phyloP scores from a whole-genome alignment of 164 flowering plant genomes.

The Chimonanthus praecox region DNA sequence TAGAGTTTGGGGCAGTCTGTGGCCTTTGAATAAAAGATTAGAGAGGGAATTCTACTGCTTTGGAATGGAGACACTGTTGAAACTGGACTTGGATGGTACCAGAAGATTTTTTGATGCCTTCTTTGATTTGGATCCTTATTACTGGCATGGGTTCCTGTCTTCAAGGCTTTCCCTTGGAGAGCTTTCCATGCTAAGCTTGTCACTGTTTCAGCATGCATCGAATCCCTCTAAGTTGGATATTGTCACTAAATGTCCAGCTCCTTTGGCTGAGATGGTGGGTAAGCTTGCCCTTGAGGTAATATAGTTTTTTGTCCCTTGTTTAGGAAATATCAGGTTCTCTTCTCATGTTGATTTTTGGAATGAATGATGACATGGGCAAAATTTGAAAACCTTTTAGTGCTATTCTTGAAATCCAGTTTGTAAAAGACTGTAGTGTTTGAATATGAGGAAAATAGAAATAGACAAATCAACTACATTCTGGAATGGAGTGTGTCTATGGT shows the following conservation, averaged over 20 bases:
- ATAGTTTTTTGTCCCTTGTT: constrained; percentile 1
- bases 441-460: no score
- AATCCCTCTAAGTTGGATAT: constrained; percentile 48
- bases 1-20: constrained; percentile 57
- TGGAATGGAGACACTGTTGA: constrained; percentile 77
- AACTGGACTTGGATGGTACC: constrained; percentile 61
- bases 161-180: constrained; percentile 40
- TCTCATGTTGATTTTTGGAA: no score
- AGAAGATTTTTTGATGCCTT: constrained; percentile 75
- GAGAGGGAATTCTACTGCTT: constrained; percentile 56
- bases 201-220: constrained; percentile 54
- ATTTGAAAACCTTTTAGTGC: no score
- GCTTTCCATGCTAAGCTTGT: constrained; percentile 44
- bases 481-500: no score
- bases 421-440: no score
- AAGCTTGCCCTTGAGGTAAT: constrained; percentile 47
- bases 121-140: constrained; percentile 55
- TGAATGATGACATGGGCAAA: no score
- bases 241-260: constrained; percentile 60
- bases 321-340: no score
- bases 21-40: constrained; percentile 47
- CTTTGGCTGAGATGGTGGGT: constrained; percentile 53
- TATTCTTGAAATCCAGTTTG: no score
- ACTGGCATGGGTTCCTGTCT: constrained; percentile 59
- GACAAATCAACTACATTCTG: no score